Conservation (phyloP, 495 filamentous ascomycete genomes). For the Sphaerosporella brunnea region DNA sequence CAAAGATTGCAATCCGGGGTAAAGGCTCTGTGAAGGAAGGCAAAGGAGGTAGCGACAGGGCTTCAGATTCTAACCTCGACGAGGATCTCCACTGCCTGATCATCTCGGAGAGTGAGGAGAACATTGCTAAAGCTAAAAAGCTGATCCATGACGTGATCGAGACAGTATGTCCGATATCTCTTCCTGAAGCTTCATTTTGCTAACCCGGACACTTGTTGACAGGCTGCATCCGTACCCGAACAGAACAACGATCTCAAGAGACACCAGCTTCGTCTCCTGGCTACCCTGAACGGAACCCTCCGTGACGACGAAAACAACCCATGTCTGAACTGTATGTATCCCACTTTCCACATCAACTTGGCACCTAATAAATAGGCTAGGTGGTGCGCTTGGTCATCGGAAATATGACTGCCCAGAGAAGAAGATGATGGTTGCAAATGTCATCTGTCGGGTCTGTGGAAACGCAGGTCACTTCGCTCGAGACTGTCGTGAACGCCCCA, state of each 20-base stretch:
- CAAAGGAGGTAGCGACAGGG: constrained; percentile 94
- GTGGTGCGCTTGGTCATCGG: constrained; percentile 86
- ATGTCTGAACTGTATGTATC: constrained; percentile 68
- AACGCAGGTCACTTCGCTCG: constrained; percentile 83
- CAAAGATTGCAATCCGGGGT: constrained; percentile 97
- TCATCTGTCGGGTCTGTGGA: constrained; percentile 95
- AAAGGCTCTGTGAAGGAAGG: constrained; percentile 99
- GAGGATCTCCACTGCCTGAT: constrained; percentile 97
- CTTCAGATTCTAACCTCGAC: constrained; percentile 98
- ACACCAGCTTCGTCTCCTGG: constrained; percentile 92
- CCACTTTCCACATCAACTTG: background rate
- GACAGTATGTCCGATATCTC: constrained; percentile 49
- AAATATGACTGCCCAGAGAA: constrained; percentile 97
- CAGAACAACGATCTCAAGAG: constrained; percentile 96
- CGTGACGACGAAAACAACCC: constrained; percentile 91
- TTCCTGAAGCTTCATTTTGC: background rate
- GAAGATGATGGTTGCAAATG: constrained; percentile 88
- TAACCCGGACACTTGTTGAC: constrained; percentile 21
- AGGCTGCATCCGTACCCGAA: constrained; percentile 97
- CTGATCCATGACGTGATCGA: constrained; percentile 95
- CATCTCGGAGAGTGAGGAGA: constrained; percentile 97
- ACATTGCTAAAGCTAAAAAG: constrained; percentile 95
- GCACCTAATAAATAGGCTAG: constrained; percentile 8
- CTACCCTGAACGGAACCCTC: constrained; percentile 91
- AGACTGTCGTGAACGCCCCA: constrained; percentile 78